Conservation (phyloP, 164 flowering plant species). For the Berberis vulgaris region DNA sequence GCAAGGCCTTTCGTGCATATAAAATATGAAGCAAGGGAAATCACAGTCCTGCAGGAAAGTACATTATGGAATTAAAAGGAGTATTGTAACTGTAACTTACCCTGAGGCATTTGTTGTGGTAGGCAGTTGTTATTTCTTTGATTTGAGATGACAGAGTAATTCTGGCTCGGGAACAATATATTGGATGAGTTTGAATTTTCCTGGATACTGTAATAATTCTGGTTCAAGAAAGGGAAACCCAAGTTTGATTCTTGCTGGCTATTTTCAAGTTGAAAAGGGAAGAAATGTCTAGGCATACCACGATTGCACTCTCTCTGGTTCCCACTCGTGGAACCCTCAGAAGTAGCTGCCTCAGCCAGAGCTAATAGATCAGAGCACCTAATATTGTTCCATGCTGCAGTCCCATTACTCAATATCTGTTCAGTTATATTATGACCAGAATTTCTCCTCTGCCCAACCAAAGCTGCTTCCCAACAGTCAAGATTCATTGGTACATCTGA, state of each 20-base stretch:
- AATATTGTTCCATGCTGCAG: constrained; percentile 5
- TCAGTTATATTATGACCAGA: background rate
- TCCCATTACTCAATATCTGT: background rate
- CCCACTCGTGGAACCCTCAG: constrained; percentile 1
- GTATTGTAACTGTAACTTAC: constrained; percentile 6
- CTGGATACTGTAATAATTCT: background rate
- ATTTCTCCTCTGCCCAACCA: background rate
- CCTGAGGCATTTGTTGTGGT: constrained; percentile 5
- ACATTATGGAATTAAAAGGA: no score
- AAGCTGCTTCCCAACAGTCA: constrained; percentile 10
- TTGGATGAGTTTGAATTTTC: background rate
- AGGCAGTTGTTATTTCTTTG: background rate
- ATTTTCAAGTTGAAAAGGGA: background rate
- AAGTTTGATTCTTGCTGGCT: background rate
- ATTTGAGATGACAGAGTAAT: background rate
- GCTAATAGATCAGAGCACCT: constrained; percentile 3
- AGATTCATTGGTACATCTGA: constrained; percentile 1
- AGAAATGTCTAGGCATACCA: background rate
- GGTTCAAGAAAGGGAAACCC: background rate
- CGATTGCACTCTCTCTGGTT: background rate
- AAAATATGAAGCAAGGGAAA: no score
- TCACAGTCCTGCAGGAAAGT: no score
- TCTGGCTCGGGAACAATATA: background rate
- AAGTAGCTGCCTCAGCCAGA: background rate
- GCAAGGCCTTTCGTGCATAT: no score